A percentile compares a stretch with the other conserved stretches of the same genome.
Conservation (phyloP, 164 flowering plant species). For the Berberis vulgaris region DNA sequence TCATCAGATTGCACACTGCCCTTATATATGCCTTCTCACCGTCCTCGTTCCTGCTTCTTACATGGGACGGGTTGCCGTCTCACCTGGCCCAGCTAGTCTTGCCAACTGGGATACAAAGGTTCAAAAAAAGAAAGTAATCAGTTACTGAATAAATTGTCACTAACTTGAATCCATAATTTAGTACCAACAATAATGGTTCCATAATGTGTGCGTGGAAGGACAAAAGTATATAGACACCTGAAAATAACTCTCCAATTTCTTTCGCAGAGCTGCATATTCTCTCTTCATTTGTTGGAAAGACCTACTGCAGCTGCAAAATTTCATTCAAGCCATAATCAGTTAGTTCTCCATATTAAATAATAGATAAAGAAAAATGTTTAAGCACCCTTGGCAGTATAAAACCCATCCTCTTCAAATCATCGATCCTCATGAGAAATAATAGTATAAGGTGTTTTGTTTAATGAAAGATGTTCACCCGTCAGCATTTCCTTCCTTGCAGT, state of each 20-base stretch:
- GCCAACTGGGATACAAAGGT: slow-evolving; percentile 22
- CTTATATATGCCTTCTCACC: not conserved
- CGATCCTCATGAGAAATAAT: no score
- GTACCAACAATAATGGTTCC: no score
- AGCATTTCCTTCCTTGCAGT: slow-evolving; percentile 26
- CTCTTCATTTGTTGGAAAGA: slow-evolving; percentile 56
- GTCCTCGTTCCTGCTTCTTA: slow-evolving; percentile 5
- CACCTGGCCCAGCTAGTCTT: slow-evolving; percentile 40
- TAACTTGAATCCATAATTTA: no score
- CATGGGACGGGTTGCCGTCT: slow-evolving; percentile 26
- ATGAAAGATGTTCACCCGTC: slow-evolving; percentile 28
- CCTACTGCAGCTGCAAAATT: slow-evolving; percentile 46
- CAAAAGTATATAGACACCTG: slow-evolving; percentile 31
- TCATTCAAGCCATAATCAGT: no score
- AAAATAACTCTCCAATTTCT: slow-evolving; percentile 66
- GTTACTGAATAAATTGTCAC: not conserved
- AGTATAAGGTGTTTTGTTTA: no score
- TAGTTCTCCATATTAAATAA: no score
- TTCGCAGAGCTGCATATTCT: slow-evolving; percentile 44
- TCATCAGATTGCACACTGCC: not conserved
- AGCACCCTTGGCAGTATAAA: no score
- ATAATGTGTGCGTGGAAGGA: not conserved
- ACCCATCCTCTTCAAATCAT: no score
- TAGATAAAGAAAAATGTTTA: no score
- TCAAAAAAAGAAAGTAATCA: not conserved